Evolutionary conservation across 2,329 filamentous ascomycete genomes (phyloP), one percentile per base, ranked within the genome.

Genomic region (Didymosphaeria variabile): DNA sequence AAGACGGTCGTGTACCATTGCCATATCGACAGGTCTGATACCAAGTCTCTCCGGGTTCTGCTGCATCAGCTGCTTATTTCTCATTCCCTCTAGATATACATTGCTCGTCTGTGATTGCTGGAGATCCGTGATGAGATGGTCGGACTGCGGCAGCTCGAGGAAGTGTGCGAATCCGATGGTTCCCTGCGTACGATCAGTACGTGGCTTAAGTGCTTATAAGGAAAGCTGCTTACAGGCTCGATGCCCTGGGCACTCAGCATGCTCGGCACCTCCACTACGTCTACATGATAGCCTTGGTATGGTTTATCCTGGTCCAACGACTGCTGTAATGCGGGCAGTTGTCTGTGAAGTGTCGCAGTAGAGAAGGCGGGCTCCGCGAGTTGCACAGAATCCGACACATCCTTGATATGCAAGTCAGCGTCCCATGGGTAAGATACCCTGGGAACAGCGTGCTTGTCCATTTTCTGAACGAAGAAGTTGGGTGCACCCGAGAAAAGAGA

Each of bases 401-500:
- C 88, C 58, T 86, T 82, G 66, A 89, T 87, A 67, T 83, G 80
- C 59, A 90, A 58, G 9, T 69, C 67, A 63, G 86, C 83, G 73
- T 91, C 87, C 84, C 88, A 91, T 1, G 89, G 89, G 72, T 88
- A 91, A 40, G 87, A 86, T 31, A 89, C 87, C 52, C 83, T 87
- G 23, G 89, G 88, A 67, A 87, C 84, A 23, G 86, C 86, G 84
- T 87, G 60, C 83, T 84, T 72, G 83, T 86, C 85, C 67, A 87
- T 84, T 60, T 83, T 85, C 55, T 86, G 84, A 66, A 87, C 84
- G 74, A 88, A 88, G 80, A 90, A 92, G 73, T 91, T 89, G 64
- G 90, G 90, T 46, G 90, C 90, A n/a, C 90, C 90, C 29, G 89
- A 90, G 81, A 92, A 92, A 70, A 92, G 84, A 76, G 88, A 87